A percentile compares a stretch with the other conserved stretches of the same genome.
Conservation (phyloP, 2,329 filamentous ascomycete species). For the Aspergillus chevalieri region DNA sequence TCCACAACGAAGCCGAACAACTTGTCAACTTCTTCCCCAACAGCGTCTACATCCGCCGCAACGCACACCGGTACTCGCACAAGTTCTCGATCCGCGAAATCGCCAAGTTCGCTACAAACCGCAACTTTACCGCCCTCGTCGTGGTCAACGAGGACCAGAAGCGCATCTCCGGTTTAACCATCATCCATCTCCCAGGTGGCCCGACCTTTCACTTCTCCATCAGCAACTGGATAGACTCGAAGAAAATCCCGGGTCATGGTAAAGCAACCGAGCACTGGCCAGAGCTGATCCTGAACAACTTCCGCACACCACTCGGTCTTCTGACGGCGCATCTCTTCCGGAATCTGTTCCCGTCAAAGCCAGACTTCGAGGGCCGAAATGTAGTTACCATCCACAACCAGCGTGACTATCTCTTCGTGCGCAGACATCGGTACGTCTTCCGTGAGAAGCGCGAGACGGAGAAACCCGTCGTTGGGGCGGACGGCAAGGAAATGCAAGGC, state of each 20-base stretch:
- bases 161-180: slow-evolving; percentile 70
- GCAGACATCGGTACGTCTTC: slow-evolving; percentile 87
- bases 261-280: slow-evolving; percentile 86
- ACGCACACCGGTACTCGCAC: slow-evolving; percentile 74
- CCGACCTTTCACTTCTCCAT: slow-evolving; percentile 92
- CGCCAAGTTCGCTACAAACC: slow-evolving; percentile 71
- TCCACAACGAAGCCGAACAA: slow-evolving; percentile 75
- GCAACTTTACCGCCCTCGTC: slow-evolving; percentile 76
- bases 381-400: slow-evolving; percentile 92
- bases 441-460: slow-evolving; percentile 80
- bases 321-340: slow-evolving; percentile 81
- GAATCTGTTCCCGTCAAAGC: slow-evolving; percentile 69
- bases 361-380: slow-evolving; percentile 78
- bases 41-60: slow-evolving; percentile 73
- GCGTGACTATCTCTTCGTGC: slow-evolving; percentile 90
- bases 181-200: slow-evolving; percentile 75
- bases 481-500: slow-evolving; percentile 77
- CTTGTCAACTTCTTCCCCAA: slow-evolving; percentile 78
- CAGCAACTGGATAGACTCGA: slow-evolving; percentile 83
- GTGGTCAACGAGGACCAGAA: slow-evolving; percentile 88
- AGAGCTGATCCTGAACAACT: slow-evolving; percentile 87
- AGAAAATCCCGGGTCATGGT: slow-evolving; percentile 81
- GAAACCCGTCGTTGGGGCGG: slow-evolving; percentile 73
- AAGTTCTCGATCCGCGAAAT: slow-evolving; percentile 93
- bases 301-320: slow-evolving; percentile 85